Base-by-base conservation (phyloP, 768 basidiomycete genomes). In the Rhodosporidiobolus odoratus region DNA sequence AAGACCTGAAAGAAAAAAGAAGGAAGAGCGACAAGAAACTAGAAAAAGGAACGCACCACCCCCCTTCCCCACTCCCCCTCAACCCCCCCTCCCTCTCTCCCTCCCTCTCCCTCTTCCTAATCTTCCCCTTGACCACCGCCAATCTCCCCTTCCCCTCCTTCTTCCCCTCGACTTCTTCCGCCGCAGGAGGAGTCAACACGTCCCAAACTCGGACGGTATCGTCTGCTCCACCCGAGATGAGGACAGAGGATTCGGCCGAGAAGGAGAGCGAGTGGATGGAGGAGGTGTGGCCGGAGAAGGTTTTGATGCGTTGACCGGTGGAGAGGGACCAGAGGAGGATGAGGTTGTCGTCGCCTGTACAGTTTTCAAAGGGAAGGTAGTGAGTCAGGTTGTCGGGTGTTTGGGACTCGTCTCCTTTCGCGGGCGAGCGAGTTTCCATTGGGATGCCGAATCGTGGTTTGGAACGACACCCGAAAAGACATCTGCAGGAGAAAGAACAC, bases 141-240 rank as follows among this genome's bases (percentile, higher is more conserved):
- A 83, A 84, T 17, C 80, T 78, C 1, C 90, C 90, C 17, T 91
- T 19, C 7, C 40, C 53, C 10, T 35, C 64, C 3, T 37, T 35
- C 88, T 91, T 19, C 7, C 40, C 53, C 10, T 35, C 64, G 2
- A 27, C 43, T 88, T 80, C 54, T 84, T 81, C 80, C 90, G 94
- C 43, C n/a, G 54, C 34, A 23, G 61, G 62, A 1, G 69, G 62
- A n/a, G 72, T 71, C 61, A 67, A 60, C 30, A 96, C 88, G 78
- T 99, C 96, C 96, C 96, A 99, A 66, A 92, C 93, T n/a, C 95
- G 84, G 25, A 97, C 93, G 1, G 96, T 97, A 86, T 91, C 94
- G 78, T 99, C 96, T 38, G 92, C 87, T 34, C 89, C 85, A 10
- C 94, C 94, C 68, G 91, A 94, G 19, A 97, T 88, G 43, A 99